Evolutionary conservation across 2,329 filamentous ascomycete species (phyloP), one percentile per base, ranked within the genome.

Genomic region (Spiromastix sp.): DNA sequence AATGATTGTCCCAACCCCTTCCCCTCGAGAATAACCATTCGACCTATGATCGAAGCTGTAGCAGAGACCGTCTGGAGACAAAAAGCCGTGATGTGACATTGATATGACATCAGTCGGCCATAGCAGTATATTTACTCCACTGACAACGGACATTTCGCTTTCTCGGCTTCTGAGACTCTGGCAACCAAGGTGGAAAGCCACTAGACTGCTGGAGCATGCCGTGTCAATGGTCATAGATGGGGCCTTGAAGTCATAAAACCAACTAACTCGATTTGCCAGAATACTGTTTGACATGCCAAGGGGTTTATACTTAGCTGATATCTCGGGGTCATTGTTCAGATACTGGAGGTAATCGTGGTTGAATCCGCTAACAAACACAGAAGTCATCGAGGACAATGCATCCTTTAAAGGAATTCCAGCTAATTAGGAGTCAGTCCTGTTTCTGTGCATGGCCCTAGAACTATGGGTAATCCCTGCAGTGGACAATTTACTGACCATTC

Each of bases 21-120:
- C 65, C 12, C 62, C 64, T 5, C 63, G 51, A 8, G 49, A 56
- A 43, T 66, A 68, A 0, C 65, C 65, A 35, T 57, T 52, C 2
- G 55, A 60, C 17, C 48, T 42, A 12, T 49, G 40, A 38, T 63
- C 62, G 38, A 53, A 57, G 11, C 33, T 47, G 17, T 47, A 44
- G 28, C 42, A 52, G 24, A 30, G 38, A 3, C 49, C 43, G 29
- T 47, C 44, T 30, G 43, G 41, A 27, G 42, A 43, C 7, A 48
- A 31, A 30, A 49, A 43, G 12, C 33, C 32, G 15, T 27, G 20
- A 30, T 37, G 32, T 5, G 30, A 32, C 13, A 43, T 41, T 16
- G 33, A 32, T 11, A 38, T 31, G 15, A 37, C 32, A 6, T 39
- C 34, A 15, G 31, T 36, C 4, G 37, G 30, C 18, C 34, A 38